phyloP scores from a whole-genome alignment of 495 filamentous ascomycete species.

The Trichoderma orchidacearum region DNA sequence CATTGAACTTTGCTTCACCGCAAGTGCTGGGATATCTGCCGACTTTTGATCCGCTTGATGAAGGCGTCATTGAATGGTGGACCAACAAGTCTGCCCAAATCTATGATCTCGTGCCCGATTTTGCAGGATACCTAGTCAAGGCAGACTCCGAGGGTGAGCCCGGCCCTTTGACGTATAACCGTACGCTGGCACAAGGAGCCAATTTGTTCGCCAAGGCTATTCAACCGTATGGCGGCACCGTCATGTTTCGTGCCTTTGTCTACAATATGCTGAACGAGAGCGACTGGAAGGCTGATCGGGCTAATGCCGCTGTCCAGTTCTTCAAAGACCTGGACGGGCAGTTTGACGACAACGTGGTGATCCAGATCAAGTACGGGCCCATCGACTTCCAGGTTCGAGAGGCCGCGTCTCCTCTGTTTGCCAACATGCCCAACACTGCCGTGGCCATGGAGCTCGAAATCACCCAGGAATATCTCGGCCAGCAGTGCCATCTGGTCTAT shows the following conservation, averaged over 20 bases:
- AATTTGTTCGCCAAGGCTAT: slow-evolving; percentile 54
- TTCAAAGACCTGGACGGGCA: slow-evolving; percentile 50
- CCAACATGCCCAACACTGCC: slow-evolving; percentile 43
- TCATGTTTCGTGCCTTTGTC: slow-evolving; percentile 64
- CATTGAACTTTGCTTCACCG: slow-evolving; percentile 56
- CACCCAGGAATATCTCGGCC: slow-evolving; percentile 58
- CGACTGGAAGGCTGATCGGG: slow-evolving; percentile 53
- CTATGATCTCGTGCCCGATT: slow-evolving; percentile 47
- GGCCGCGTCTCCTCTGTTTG: slow-evolving; percentile 53
- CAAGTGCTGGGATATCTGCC: slow-evolving; percentile 37
- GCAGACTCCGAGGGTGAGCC: slow-evolving; percentile 65
- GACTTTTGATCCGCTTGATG: slow-evolving; percentile 54
- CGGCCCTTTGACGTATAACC: slow-evolving; percentile 53
- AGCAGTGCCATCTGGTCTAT: slow-evolving; percentile 57
- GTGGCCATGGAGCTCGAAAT: slow-evolving; percentile 53
- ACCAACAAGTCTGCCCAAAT: slow-evolving; percentile 40
- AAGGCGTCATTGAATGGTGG: slow-evolving; percentile 49
- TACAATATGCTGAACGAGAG: slow-evolving; percentile 47
- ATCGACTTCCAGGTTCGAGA: slow-evolving; percentile 71
- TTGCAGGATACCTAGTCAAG: slow-evolving; percentile 59
- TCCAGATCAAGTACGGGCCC: slow-evolving; percentile 63
- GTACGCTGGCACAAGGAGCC: slow-evolving; percentile 54
- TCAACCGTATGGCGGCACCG: slow-evolving; percentile 47
- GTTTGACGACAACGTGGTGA: slow-evolving; percentile 56
- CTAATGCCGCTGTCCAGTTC: slow-evolving; percentile 54